Evolutionary conservation across 768 basidiomycete species (phyloP).

Genomic region (Hericium alpestre): DNA sequence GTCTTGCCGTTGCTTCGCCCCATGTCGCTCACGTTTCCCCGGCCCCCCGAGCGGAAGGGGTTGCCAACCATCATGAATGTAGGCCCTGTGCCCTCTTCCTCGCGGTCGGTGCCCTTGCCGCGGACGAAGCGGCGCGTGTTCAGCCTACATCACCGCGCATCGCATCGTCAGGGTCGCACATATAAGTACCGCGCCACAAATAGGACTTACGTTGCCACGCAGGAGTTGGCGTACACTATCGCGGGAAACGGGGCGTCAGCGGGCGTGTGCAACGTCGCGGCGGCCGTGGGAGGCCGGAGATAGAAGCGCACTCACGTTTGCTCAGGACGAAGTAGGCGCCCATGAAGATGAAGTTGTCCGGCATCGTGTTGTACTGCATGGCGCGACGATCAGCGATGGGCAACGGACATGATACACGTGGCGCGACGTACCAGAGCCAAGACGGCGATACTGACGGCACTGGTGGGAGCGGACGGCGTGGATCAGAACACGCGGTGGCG

Average conservation of each 20-base stretch:
- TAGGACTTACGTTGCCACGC: slow-evolving; percentile 10
- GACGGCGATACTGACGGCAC: slow-evolving; percentile 39
- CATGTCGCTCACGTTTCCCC: not conserved
- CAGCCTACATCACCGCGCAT: slow-evolving; percentile 1
- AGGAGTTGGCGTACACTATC: slow-evolving; percentile 13
- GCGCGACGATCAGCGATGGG: not conserved
- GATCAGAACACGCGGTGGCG: not conserved
- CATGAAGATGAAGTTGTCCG: slow-evolving; percentile 47
- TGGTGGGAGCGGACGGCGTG: slow-evolving; percentile 12
- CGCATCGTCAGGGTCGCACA: not conserved
- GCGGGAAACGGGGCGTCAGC: not conserved
- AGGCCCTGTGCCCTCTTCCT: slow-evolving; percentile 9
- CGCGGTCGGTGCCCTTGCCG: slow-evolving; percentile 11
- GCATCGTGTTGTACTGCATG: slow-evolving; percentile 45
- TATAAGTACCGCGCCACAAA: no score
- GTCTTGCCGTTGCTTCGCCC: not conserved
- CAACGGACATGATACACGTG: not conserved
- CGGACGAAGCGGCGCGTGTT: slow-evolving; percentile 11
- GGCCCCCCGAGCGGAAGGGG: slow-evolving; percentile 1
- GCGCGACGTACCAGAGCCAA: slow-evolving; percentile 39
- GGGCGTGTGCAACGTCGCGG: no score
- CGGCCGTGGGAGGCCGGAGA: not conserved
- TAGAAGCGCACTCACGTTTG: slow-evolving; percentile 26
- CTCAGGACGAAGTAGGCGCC: slow-evolving; percentile 54
- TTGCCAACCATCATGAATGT: slow-evolving; percentile 13